Base-by-base conservation (phyloP, 768 basidiomycete genomes). In the Porphyrellus cyaneotinctus region DNA sequence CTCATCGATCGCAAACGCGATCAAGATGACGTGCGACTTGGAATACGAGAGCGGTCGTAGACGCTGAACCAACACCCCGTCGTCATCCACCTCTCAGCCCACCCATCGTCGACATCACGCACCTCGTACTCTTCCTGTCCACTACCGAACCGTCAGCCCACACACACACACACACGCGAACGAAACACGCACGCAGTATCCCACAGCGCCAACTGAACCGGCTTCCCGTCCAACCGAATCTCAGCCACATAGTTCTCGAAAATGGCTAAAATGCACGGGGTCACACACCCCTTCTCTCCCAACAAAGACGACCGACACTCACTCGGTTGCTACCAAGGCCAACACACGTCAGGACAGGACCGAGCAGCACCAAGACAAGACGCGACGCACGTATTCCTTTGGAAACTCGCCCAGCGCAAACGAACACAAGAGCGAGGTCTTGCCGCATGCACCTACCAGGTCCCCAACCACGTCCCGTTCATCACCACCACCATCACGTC, bases 201-300 rank as follows among this genome's bases (percentile, higher is more conserved):
- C 97, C 97, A 98, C 39, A 98, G 74, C 37, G 97, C 95, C 53
- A 98, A 73, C 70, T 98, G 95, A 17, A 99, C 92, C 33, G 95
- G 91, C 72, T 98, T 98, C 59, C 94, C 94, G 71, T 99, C 97
- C 48, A 99, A 77, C 61, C 92, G 79, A 64, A 99, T 97, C 77
- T 99, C 97, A 43, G 97, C 95, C 58, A 98, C 95, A 73, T 95
- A 97, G 67, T 98, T 99, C 72, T 97, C 95, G 65, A 97, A 97
- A 46, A 97, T 88, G 59, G 94, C 94, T 59, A 28, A 35, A 13
- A 15, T 15, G 15, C 33, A 17, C 33, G 33, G 11, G 33, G 33
- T 35, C 33, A 35, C 33, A 10, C 33, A 28, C 26, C n/a, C n/a
- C n/a, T 4, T 28, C 26, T 28, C 26, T 4, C 9, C 26, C 26